phyloP scores from a whole-genome alignment of 805 yeast genomes.

The Candida insectorum region DNA sequence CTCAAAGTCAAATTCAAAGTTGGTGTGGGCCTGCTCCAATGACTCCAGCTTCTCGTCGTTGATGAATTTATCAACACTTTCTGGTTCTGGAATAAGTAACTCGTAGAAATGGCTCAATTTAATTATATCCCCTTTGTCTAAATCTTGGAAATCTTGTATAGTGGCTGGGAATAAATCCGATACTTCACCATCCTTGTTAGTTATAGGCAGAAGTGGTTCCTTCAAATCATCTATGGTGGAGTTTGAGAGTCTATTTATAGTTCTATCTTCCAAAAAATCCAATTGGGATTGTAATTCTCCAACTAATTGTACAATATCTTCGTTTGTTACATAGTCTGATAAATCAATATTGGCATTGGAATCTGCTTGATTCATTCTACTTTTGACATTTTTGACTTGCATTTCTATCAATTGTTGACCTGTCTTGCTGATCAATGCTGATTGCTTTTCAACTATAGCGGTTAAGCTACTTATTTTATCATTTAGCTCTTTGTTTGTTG shows the following conservation, averaged over 20 bases:
- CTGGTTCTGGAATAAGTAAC: conserved; percentile 61
- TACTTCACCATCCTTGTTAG: conserved; percentile 82
- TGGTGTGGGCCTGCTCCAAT: conserved; percentile 9
- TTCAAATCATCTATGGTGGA: conserved; percentile 44
- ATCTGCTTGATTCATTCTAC: conserved; percentile 28
- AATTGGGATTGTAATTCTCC: conserved; percentile 88
- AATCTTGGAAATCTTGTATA: conserved; percentile 46
- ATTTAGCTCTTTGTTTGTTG: conserved; percentile 24
- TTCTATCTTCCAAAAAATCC: conserved; percentile 72
- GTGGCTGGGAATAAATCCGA: conserved; percentile 55
- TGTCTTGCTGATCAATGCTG: conserved; percentile 63
- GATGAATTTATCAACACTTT: conserved; percentile 25
- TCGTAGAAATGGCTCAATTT: conserved; percentile 72
- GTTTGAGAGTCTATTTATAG: conserved; percentile 68
- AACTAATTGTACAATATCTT: conserved; percentile 81
- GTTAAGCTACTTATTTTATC: conserved; percentile 52
- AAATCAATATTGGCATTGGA: conserved; percentile 31
- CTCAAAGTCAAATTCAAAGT: conserved; percentile 3
- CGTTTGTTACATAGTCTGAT: conserved; percentile 68
- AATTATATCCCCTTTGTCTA: conserved; percentile 46
- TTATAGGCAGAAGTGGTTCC: conserved; percentile 56
- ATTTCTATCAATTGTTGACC: conserved; percentile 74
- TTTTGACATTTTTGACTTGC: conserved; percentile 55
- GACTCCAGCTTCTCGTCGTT: conserved; percentile 11
- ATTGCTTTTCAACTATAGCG: conserved; percentile 59